These are phyloP conservation scores for Isabelozyma pseudorhagii DNA, from an alignment of 805 yeast genomes.

Conservation along the genomic window DNA sequence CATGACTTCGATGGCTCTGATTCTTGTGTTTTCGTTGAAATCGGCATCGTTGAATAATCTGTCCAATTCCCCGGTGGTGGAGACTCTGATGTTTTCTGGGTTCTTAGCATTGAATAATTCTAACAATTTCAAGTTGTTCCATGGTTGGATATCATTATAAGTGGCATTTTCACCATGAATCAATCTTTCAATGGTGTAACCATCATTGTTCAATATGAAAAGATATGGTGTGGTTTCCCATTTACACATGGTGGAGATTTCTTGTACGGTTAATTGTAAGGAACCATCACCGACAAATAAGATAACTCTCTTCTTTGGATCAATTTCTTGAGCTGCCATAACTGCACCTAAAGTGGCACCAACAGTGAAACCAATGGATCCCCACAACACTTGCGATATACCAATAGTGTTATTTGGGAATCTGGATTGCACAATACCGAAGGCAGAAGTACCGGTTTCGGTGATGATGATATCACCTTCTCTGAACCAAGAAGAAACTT, in stretches of 20 bases:
- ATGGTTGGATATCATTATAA: slow-evolving; percentile 60
- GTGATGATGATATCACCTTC: slow-evolving; percentile 62
- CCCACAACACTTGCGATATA: slow-evolving; percentile 70
- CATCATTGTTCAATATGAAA: slow-evolving; percentile 63
- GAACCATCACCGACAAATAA: slow-evolving; percentile 72
- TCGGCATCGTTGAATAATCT: slow-evolving; percentile 39
- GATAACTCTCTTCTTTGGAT: slow-evolving; percentile 54
- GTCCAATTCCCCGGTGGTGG: slow-evolving; percentile 53
- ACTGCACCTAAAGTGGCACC: slow-evolving; percentile 65
- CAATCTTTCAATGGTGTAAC: slow-evolving; percentile 69
- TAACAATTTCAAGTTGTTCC: slow-evolving; percentile 57
- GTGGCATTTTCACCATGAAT: slow-evolving; percentile 62
- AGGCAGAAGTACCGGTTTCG: slow-evolving; percentile 70
- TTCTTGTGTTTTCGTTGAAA: slow-evolving; percentile 52
- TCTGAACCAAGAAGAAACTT: slow-evolving; percentile 53
- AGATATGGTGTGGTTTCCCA: slow-evolving; percentile 62
- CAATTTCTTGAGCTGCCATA: slow-evolving; percentile 58
- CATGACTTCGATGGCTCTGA: slow-evolving; percentile 62
- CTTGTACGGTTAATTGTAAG: slow-evolving; percentile 66
- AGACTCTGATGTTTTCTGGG: slow-evolving; percentile 49
- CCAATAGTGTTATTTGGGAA: slow-evolving; percentile 59
- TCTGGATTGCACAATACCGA: slow-evolving; percentile 60
- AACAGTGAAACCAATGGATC: slow-evolving; percentile 65
- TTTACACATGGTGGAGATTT: slow-evolving; percentile 61
- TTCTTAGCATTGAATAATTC: slow-evolving; percentile 54